Evolutionary conservation across 495 filamentous ascomycete species (phyloP), one percentile per base, ranked within the genome.

Genomic region (Chaetomium tenue): DNA sequence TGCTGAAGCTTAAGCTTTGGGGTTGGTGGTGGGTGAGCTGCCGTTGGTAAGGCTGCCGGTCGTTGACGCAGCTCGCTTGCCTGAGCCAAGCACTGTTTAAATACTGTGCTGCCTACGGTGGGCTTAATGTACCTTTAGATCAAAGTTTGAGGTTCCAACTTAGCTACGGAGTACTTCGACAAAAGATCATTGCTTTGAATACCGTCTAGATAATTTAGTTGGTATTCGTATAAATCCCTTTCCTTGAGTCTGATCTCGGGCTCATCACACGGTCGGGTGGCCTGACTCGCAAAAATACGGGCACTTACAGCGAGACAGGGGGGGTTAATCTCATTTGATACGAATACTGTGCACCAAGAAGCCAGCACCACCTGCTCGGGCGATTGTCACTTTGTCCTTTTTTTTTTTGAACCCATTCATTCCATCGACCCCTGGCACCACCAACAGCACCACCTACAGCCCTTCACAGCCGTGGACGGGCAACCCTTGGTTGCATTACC

Each of bases 251-350:
- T 55, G 53, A 30, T 6, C 3, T 28, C 22, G 5, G 16, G 2
- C 5, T 51, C 2, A 11, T 26, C 13, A 51, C 26, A 3, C 3
- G 48, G 26, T 51, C 9, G 33, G 22, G 22, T 23, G 20, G 22
- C 9, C 48, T 70, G 63, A 68, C 65, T 63, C 48, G 48, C 23
- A 26, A 11, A 11, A 9, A 15, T 25, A 51, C 48, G 40, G 15
- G 3, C 23, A 28, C 25, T 52, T 28, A 28, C 18, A 52, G 22
- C 25, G 2, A 28, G 25, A 16, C 11, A 54, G 7, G 26, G 51
- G 28, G 15, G 25, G 3, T 20, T n/a, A 9, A 33, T 54, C 26
- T 18, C 18, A 54, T 54, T 54, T 37, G 33, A 37, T 37, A 37
- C 33, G 33, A 16, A 33, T 54, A 54, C 51, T 54, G 51, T 54